Base-by-base conservation (phyloP, 2,329 filamentous ascomycete genomes). In the Ophiocordyceps sinensis region DNA sequence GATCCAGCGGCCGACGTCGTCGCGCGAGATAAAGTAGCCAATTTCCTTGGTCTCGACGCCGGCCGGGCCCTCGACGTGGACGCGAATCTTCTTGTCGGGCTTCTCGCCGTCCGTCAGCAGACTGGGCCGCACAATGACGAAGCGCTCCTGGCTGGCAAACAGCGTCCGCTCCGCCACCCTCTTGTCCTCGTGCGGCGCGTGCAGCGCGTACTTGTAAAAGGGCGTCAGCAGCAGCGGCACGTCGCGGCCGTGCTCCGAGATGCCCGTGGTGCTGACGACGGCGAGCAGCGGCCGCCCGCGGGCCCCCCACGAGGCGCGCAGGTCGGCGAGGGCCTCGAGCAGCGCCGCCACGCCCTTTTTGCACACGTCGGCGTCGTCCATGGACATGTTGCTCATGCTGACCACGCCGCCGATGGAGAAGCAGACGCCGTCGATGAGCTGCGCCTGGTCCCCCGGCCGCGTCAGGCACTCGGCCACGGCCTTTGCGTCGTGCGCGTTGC, bases 121-220 rank as follows among this genome's bases (percentile, higher is more conserved):
- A 38, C 61, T 65, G 2, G 59, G 59, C 0, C 65, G 51, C 5
- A 66, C 53, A 14, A 66, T 39, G n/a, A 57, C 57, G 41, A 55
- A 65, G n/a, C 47, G 44, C 44, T 64, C 61, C 5, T 45, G 53
- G 37, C 51, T 52, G 2, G 30, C 50, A 0, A 32, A 38, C 6
- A 66, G 36, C 5, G 14, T 34, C 26, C 48, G 38, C 53, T 74
- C 70, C 66, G 71, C 69, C 21, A 50, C 55, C 38, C 50, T 53
- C 56, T 74, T 75, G 46, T 74, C 71, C 10, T 41, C 51, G 48
- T 70, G 69, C 11, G 70, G 64, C 26, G 56, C 55, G 31, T 49
- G 48, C 4, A 73, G 53, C 31, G 65, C 41, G 38, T 56, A 45
- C 9, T 59, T 52, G 48, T 73, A 73, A 10, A 73, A 44, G 0